Evolutionary conservation across 306 rosid species (phyloP), one percentile per base, ranked within the genome.

Genomic region (Acmispon strigosus): DNA sequence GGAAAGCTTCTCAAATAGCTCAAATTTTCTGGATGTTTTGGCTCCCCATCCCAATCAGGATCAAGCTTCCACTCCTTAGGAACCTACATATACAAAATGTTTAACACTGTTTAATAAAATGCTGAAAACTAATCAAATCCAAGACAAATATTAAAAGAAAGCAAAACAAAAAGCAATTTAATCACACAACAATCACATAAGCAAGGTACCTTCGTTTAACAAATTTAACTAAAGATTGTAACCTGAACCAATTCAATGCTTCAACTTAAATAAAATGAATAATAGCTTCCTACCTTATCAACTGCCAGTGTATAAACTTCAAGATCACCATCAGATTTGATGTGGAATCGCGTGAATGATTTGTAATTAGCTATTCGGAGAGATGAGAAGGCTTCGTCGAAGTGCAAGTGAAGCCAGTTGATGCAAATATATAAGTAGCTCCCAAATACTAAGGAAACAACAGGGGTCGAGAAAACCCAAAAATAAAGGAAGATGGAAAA

Each of bases 391-490:
- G 99, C 99, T 83, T 94, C 99, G 47, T 94, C 97, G 1, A 94
- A 94, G 91, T 94, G 99, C 39, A 94, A 62, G 69, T 91, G 92
- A 50, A 94, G 90, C 99, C 99, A 94, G 71, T 94, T 94, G 22
- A 94, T 91, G 86, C 97, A 89, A 74, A 94, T 55, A 80, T 94
- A 94, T 62, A 91, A 72, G 83, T 94, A 94, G 83, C 96, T 94
- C 27, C 99, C 99, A 13, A 94, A 94, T 42, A 94, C 89, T 47
- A 89, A 72, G 54, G 99, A 94, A 74, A 94, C 99, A 41, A 91
- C 96, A 1, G 99, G 99, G 29, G 99, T 94, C 0, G 99, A 94
- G 75, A 91, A 91, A 63, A 94, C 96, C 97, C 96, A 94, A 74
- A 89, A 94, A 79, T 85, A 94, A 61, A 94, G 90, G 82, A 94